Evolutionary conservation across 345 rosid genomes (phyloP).

Genomic region (Corymbia maculata): DNA sequence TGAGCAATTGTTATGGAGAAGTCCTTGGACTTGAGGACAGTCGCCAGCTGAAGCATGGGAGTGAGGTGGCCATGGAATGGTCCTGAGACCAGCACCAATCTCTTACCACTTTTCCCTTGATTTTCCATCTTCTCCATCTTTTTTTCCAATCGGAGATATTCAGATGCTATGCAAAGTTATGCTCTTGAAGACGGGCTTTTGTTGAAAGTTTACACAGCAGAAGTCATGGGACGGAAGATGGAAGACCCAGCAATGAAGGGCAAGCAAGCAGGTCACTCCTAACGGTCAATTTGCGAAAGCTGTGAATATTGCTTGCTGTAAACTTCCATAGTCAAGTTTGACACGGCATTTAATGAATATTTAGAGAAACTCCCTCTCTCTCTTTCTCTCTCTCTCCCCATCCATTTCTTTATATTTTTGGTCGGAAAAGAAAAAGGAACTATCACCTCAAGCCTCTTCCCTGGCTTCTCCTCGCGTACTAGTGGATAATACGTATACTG

Average conservation of each 20-base stretch:
- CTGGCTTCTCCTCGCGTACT: neutral
- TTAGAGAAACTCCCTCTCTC: neutral
- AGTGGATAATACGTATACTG: neutral
- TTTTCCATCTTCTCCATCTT: neutral
- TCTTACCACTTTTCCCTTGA: neutral
- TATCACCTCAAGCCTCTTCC: neutral
- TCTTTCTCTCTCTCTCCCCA: neutral
- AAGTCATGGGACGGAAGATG: neutral
- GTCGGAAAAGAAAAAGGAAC: neutral
- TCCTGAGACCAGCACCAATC: conserved; percentile 42
- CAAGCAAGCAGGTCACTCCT: neutral
- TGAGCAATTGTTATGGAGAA: conserved; percentile 50
- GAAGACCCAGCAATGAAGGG: neutral
- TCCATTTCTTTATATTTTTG: neutral
- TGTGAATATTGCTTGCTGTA: neutral
- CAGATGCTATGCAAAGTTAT: neutral
- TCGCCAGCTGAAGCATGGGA: conserved; percentile 62
- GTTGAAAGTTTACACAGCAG: neutral
- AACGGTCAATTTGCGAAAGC: neutral
- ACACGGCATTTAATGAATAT: neutral
- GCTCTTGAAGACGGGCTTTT: neutral
- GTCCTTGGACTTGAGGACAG: conserved; percentile 41
- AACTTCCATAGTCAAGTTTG: neutral
- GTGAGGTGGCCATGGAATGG: conserved; percentile 66
- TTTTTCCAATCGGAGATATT: neutral